phyloP scores from a whole-genome alignment of 2,329 filamentous ascomycete genomes.

The Cladosporium velox region DNA sequence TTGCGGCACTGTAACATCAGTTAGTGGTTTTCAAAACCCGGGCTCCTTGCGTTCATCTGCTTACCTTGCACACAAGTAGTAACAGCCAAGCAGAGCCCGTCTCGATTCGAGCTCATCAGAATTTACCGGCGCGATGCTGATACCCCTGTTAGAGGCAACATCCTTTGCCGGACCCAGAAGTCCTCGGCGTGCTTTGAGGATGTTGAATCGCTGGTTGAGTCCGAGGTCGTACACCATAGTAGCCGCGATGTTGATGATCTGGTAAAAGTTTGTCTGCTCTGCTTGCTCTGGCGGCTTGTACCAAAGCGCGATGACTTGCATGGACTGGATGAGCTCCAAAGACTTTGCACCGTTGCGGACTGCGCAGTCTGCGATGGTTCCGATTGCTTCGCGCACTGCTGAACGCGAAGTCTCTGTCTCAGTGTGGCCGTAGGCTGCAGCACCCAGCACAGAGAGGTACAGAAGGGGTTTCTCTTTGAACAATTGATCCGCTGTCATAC shows the following conservation, averaged over 20 bases:
- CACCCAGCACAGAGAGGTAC: constrained; percentile 59
- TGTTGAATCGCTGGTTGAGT: constrained; percentile 61
- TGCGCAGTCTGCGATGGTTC: constrained; percentile 71
- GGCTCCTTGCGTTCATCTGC: not conserved
- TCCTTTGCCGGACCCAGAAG: constrained; percentile 39
- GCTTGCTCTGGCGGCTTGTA: constrained; percentile 81
- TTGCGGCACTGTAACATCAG: constrained; percentile 50
- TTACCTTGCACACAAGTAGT: constrained; percentile 61
- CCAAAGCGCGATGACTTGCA: constrained; percentile 77
- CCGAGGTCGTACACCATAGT: constrained; percentile 84
- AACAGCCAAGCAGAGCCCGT: constrained; percentile 62
- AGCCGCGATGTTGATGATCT: constrained; percentile 77
- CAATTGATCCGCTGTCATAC: constrained; percentile 56
- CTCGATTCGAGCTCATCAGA: constrained; percentile 59
- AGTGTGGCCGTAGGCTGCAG: constrained; percentile 54
- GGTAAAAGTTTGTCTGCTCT: constrained; percentile 87
- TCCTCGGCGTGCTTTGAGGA: constrained; percentile 39
- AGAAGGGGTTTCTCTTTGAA: constrained; percentile 61
- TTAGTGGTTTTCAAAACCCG: constrained; percentile 19
- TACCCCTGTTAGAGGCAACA: constrained; percentile 32
- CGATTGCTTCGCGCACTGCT: constrained; percentile 70
- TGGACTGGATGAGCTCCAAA: constrained; percentile 77
- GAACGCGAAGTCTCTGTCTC: constrained; percentile 59
- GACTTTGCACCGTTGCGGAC: constrained; percentile 77
- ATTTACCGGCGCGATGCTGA: constrained; percentile 37